Evolutionary conservation across 805 yeast genomes (phyloP), one percentile per base, ranked within the genome.

Genomic region (Kodamaea fukazawae): DNA sequence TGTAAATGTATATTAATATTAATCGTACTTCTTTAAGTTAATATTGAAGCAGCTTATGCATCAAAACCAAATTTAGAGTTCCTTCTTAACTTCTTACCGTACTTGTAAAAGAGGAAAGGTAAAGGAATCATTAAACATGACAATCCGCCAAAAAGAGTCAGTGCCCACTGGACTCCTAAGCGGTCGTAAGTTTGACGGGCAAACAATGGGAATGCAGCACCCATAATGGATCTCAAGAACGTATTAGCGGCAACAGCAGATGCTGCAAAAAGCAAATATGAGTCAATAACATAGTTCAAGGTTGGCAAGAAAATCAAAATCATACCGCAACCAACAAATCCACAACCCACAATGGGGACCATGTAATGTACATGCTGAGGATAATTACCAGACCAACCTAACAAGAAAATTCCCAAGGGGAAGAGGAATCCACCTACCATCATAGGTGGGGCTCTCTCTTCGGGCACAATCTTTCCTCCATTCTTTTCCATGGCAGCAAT

Each of bases 301-400:
- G 83, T 74, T 8, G 88, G 78, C 47, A 82, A 65, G 67, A 86
- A 86, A 41, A 86, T 78, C 31, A 79, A 70, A 46, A 83, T 66
- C 42, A 84, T 63, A 28, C 91, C 95, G 46, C 52, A 45, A 15
- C 70, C 71, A 41, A 60, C 45, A 53, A 81, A 72, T 3, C 75
- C 44, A 46, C 86, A 83, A 20, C 86, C 78, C 18, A 78, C 62
- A 2, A 84, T 74, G 29, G 95, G 93, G 11, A 77, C 55, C 27
- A 51, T 50, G 51, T 51, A 49, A 41, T 83, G 96, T 26, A 86
- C 77, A n/a, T 62, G 62, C 23, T 81, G 62, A 33, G 76, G 81
- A 60, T 81, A 89, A 46, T 78, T 75, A 55, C 96, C 96, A 7
- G 91, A 69, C 96, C 96, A 89, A 41, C 86, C 78, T 59, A 89